These are phyloP conservation scores for Poa annua DNA, from an alignment of 176 grass and related monocot species.

Conservation along the genomic window DNA sequence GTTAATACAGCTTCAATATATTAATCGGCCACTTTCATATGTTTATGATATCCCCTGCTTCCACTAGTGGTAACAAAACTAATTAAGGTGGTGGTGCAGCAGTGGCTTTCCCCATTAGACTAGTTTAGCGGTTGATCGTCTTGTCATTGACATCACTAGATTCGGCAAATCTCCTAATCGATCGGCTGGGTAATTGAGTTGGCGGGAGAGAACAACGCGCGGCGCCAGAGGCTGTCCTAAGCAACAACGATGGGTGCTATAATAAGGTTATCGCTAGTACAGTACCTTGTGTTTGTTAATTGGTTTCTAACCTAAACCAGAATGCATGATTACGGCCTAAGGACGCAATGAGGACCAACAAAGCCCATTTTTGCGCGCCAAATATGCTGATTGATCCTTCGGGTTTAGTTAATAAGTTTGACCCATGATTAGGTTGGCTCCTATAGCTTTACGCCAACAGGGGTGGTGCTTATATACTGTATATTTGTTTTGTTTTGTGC, in stretches of 20 bases:
- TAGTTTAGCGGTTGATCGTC: neutral
- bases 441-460: neutral
- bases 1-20: neutral
- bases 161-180: constrained; percentile 26
- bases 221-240: neutral
- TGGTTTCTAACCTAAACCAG: constrained; percentile 37
- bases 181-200: neutral
- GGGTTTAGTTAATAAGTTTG: neutral
- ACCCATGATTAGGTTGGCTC: neutral
- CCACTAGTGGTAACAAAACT: constrained; percentile 23
- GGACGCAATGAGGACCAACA: neutral
- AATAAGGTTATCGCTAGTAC: neutral
- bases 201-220: neutral
- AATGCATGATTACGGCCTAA: constrained; percentile 31
- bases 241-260: constrained; percentile 4
- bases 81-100: constrained; percentile 30
- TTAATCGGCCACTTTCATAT: too few species aligned
- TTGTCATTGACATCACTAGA: constrained; percentile 47
- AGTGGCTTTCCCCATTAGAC: constrained; percentile 44
- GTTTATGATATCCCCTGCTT: neutral
- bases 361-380: neutral
- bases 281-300: neutral
- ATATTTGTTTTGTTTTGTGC: neutral
- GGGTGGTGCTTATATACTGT: neutral
- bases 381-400: neutral